Percentiles rank a stretch among this genome's conserved stretches.
Evolutionary conservation across 495 filamentous ascomycete genomes (phyloP).

Genomic region (Aspergillus leporis): DNA sequence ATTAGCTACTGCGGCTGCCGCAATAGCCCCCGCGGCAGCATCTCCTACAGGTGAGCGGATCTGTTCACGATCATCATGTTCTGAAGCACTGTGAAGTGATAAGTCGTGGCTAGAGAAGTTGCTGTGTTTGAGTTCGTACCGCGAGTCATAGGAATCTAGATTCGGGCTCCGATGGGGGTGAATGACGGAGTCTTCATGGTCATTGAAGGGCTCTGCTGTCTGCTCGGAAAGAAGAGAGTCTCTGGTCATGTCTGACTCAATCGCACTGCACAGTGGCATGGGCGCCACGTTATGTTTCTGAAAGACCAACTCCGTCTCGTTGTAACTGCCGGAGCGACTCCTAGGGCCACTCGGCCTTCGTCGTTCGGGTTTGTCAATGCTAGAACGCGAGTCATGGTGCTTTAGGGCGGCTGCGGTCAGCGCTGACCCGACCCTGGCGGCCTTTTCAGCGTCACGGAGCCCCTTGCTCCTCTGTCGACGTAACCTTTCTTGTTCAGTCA

Average conservation of each 20-base stretch:
- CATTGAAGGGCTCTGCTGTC: conserved; percentile 60
- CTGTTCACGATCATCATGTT: conserved; percentile 47
- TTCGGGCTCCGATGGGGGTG: conserved; percentile 58
- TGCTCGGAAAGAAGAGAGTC: conserved; percentile 84
- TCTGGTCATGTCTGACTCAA: conserved; percentile 83
- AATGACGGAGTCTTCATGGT: conserved; percentile 39
- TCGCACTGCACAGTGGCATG: conserved; percentile 83
- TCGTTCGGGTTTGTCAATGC: conserved; percentile 53
- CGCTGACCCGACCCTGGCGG: conserved; percentile 53
- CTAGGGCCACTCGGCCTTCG: conserved; percentile 39
- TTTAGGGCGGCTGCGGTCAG: conserved; percentile 65
- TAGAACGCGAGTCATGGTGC: conserved; percentile 64
- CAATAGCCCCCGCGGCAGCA: conserved; percentile 45
- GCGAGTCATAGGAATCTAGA: conserved; percentile 49
- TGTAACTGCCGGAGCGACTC: conserved; percentile 58
- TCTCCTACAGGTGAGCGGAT: conserved; percentile 49
- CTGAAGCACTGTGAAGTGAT: conserved; percentile 51
- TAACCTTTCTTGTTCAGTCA: conserved; percentile 53
- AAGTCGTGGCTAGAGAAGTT: conserved; percentile 59
- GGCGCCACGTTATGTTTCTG: conserved; percentile 66
- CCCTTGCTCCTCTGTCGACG: conserved; percentile 61
- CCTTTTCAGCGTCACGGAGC: conserved; percentile 56
- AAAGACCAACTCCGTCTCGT: conserved; percentile 61
- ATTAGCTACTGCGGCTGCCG: conserved; percentile 48
- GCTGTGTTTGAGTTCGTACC: conserved; percentile 56